phyloP scores from a whole-genome alignment of 768 basidiomycete genomes.

The Rubroboletus pulcherrimus region DNA sequence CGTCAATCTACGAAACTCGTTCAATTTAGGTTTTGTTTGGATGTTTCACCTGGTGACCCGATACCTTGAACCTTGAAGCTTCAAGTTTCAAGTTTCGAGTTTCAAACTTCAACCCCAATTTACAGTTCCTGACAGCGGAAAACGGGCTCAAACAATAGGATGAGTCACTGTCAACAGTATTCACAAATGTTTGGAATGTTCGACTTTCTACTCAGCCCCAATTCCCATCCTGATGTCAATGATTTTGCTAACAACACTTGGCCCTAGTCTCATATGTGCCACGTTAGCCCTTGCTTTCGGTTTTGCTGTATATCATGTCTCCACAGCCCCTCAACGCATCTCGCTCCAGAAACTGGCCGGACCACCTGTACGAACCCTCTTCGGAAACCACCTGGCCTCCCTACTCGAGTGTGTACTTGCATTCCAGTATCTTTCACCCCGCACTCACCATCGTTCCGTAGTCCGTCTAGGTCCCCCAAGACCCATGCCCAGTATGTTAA shows the following conservation, averaged over 20 bases:
- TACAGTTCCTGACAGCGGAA: background rate
- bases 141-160: background rate
- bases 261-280: constrained; percentile 8
- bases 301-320: constrained; percentile 26
- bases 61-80: too few relatives aligned
- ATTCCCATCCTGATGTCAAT: background rate
- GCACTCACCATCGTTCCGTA: constrained; percentile 23
- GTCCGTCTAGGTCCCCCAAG: constrained; percentile 49
- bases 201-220: background rate
- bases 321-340: constrained; percentile 30
- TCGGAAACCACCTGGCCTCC: constrained; percentile 50
- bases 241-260: background rate
- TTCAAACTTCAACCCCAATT: background rate
- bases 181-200: background rate
- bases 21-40: background rate
- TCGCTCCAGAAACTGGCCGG: constrained; percentile 58
- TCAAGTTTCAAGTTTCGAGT: too few relatives aligned
- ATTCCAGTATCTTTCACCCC: background rate
- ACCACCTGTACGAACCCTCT: constrained; percentile 48
- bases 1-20: too few relatives aligned
- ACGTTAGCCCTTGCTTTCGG: constrained; percentile 8
- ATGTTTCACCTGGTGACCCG: background rate
- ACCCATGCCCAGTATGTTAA: constrained; percentile 52
- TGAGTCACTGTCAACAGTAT: background rate
- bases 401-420: constrained; percentile 53